These are phyloP conservation scores for Colletotrichum chlorophyti DNA, from an alignment of 2,329 filamentous ascomycete species.

Conservation along the genomic window DNA sequence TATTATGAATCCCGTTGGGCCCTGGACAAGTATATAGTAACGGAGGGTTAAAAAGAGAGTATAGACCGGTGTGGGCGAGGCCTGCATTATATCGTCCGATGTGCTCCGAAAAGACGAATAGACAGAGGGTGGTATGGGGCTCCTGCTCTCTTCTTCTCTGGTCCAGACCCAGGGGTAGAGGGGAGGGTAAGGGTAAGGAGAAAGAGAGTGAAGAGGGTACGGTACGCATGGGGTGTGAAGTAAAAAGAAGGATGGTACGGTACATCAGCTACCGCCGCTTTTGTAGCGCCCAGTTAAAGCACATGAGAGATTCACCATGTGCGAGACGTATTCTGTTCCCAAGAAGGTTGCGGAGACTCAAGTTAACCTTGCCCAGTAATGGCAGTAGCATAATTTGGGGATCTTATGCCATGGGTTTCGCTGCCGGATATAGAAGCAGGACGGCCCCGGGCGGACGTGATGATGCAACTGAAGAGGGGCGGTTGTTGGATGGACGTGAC, in stretches of 20 bases:
- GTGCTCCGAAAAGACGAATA: conserved; percentile 41
- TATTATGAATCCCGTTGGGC: conserved; percentile 41
- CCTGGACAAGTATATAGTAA: conserved; percentile 41
- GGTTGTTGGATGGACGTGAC: conserved; percentile 39
- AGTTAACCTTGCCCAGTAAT: conserved; percentile 52
- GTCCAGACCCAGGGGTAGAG: conserved; percentile 15
- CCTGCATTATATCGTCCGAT: conserved; percentile 57
- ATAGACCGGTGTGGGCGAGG: conserved; percentile 43
- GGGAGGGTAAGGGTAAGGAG: conserved; percentile 14
- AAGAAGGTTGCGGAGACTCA: conserved; percentile 48
- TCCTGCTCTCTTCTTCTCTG: conserved; percentile 17
- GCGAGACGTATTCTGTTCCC: conserved; percentile 56
- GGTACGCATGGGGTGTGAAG: conserved; percentile 22
- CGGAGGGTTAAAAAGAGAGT: conserved; percentile 38
- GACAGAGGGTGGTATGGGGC: conserved; percentile 32
- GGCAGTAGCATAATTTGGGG: conserved; percentile 64
- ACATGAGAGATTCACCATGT: conserved; percentile 54
- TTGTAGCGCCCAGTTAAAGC: conserved; percentile 54
- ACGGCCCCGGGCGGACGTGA: conserved; percentile 45
- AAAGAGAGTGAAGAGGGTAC: conserved; percentile 35
- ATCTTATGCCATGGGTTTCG: conserved; percentile 62
- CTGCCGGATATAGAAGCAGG: conserved; percentile 60
- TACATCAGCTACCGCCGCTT: conserved; percentile 46
- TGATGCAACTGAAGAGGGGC: conserved; percentile 50
- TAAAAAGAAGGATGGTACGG: conserved; percentile 26